Percentiles rank a stretch among this genome's conserved stretches.
These are phyloP conservation scores for Paramecium primaurelia DNA, from an alignment of 73 alveolate genomes.

Conservation along the genomic window DNA sequence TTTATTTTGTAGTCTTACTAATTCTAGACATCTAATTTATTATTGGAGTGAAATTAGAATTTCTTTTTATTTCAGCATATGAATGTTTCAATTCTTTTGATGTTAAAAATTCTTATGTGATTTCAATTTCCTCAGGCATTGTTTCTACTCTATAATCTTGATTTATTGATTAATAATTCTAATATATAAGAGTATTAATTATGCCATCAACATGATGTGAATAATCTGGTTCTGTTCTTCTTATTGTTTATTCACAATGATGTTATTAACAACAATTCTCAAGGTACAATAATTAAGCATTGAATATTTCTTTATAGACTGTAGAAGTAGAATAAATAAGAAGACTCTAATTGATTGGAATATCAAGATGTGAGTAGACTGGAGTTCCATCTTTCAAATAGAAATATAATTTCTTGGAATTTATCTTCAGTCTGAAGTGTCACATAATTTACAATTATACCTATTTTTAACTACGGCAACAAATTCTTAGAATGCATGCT, in stretches of 20 bases:
- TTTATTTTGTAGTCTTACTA: neutral
- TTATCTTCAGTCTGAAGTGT: neutral
- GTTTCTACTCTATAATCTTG: neutral
- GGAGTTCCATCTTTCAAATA: slow-evolving; percentile 36
- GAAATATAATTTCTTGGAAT: slow-evolving; percentile 16
- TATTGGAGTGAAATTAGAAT: neutral
- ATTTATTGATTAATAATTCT: neutral
- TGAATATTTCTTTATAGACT: neutral
- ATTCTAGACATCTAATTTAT: neutral
- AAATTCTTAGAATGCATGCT: neutral
- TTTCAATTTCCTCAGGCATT: neutral
- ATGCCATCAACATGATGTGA: neutral
- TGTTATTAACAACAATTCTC: neutral
- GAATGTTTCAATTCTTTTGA: slow-evolving; percentile 18
- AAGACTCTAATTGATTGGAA: neutral
- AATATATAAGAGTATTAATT: neutral
- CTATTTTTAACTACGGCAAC: neutral
- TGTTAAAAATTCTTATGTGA: neutral
- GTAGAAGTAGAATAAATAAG: neutral
- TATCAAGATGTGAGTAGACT: slow-evolving; percentile 14
- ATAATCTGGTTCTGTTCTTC: neutral
- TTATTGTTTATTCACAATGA: neutral
- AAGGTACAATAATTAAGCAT: neutral
- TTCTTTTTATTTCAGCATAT: neutral
- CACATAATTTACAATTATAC: neutral